Evolutionary conservation across 2,329 filamentous ascomycete species (phyloP).

Genomic region (Lasiodiplodia theobromae): DNA sequence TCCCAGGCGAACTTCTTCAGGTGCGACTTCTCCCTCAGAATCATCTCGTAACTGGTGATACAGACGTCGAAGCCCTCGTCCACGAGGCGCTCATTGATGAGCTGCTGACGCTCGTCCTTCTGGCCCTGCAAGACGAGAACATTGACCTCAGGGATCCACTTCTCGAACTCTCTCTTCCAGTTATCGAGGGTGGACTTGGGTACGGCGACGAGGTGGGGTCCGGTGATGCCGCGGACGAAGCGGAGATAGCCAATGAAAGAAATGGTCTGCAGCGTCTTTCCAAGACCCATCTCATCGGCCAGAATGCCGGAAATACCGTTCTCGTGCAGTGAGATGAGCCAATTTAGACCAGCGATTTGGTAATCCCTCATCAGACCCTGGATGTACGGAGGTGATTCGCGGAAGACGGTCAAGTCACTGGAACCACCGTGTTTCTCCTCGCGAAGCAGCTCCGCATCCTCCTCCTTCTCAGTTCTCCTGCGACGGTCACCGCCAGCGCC

Average conservation of each 20-base stretch:
- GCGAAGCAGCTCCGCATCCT: constrained; percentile 85
- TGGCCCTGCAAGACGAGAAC: constrained; percentile 92
- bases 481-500: constrained; percentile 80
- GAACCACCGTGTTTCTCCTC: constrained; percentile 90
- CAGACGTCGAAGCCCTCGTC: constrained; percentile 97
- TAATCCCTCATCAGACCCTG: constrained; percentile 93
- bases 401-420: constrained; percentile 82
- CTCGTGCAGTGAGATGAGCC: constrained; percentile 96
- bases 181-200: constrained; percentile 98
- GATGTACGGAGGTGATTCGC: constrained; percentile 91
- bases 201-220: constrained; percentile 89
- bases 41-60: constrained; percentile 99
- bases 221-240: constrained; percentile 86
- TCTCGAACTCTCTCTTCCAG: constrained; percentile 93
- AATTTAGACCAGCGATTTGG: constrained; percentile 93
- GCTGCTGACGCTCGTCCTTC: constrained; percentile 86
- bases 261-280: constrained; percentile 97
- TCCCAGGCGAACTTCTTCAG: constrained; percentile 99
- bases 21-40: constrained; percentile 91
- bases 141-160: constrained; percentile 95
- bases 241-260: constrained; percentile 94
- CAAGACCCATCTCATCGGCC: constrained; percentile 97
- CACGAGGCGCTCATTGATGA: constrained; percentile 91
- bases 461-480: constrained; percentile 93
- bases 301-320: constrained; percentile 98